phyloP scores from a whole-genome alignment of 192 early-diverging fungal genomes.

The Chytriomyces confervae region DNA sequence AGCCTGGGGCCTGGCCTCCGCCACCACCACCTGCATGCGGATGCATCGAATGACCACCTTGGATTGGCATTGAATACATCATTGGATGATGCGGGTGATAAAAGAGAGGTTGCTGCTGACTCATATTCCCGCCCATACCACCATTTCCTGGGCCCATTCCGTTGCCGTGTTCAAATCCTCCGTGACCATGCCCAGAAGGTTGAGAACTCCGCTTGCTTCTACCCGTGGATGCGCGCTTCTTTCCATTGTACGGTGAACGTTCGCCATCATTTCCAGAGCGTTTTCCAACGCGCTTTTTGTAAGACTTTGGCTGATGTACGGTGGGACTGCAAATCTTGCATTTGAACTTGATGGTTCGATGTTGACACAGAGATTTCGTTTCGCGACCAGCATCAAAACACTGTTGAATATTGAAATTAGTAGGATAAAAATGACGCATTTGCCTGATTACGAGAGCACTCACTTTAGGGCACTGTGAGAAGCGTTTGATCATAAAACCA shows the following conservation, averaged over 20 bases:
- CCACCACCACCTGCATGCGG: background rate
- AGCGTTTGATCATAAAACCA: background rate
- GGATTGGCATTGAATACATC: conserved; percentile 3
- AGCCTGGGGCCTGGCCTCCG: conserved; percentile 9
- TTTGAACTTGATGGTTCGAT: conserved; percentile 40
- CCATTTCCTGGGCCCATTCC: background rate
- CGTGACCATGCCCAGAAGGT: background rate
- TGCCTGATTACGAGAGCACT: too few species aligned
- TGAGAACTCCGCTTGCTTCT: background rate
- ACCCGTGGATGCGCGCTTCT: background rate
- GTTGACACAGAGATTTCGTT: conserved; percentile 36
- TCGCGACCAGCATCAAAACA: conserved; percentile 37
- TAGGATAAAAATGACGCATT: background rate
- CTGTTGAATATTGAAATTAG: conserved; percentile 11
- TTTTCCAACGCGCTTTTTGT: conserved; percentile 25
- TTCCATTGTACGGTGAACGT: background rate
- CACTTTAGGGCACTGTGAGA: conserved; percentile 26
- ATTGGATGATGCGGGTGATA: conserved; percentile 19
- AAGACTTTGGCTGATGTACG: conserved; percentile 27
- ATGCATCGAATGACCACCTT: background rate
- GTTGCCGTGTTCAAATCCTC: background rate
- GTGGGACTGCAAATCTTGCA: conserved; percentile 38
- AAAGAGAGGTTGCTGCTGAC: background rate
- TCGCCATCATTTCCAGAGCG: background rate
- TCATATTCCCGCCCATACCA: background rate